Evolutionary conservation across 208 protist species (phyloP), one percentile per base, ranked within the genome.

Genomic region (Novymonas esmeraldas): DNA sequence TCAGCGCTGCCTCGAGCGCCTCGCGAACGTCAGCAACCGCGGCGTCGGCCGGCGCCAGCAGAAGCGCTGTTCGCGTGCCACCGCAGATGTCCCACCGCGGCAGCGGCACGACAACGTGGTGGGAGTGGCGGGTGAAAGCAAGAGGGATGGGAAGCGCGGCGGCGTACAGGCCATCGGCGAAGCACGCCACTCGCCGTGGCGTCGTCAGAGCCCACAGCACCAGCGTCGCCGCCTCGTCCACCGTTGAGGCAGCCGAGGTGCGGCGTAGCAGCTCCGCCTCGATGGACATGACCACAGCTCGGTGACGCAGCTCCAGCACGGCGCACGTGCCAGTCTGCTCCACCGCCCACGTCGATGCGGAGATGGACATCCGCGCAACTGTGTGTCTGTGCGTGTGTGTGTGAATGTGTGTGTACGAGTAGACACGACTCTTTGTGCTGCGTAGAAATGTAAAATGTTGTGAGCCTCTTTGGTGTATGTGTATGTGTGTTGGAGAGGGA

Each of bases 121-220:
- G 20, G 34, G 18, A 7, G 29, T 14, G 2, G 33, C 36, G 6
- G 51, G 73, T 45, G 52, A 39, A 54, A 36, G 56, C 64, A 1
- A 81, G 58, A 9, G 72, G 62, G 26, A 82, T 50, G 10, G 77
- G 72, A 18, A 26, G 4, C 16, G 58, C 42, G 4, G 24, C 63
- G 20, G 49, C 29, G 67, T 79, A 82, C 14, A 61, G 4, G 29
- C 44, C 56, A 45, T 82, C 77, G 2, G 72, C 77, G 31, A 77
- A 69, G 24, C 54, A 60, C 34, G 50, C 60, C n/a, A 28, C 44
- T 11, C 16, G 65, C 50, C 39, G 24, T 22, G 77, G 67, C 0
- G 66, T 39, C 11, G 59, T 62, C n/a, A 56, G 51, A 13, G 72
- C 77, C 77, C 71, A 78, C 26, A 82, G 45, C 4, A 69, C 52